Conservation (phyloP, 805 yeast genomes). For the Diddensiella transvaalensis region DNA sequence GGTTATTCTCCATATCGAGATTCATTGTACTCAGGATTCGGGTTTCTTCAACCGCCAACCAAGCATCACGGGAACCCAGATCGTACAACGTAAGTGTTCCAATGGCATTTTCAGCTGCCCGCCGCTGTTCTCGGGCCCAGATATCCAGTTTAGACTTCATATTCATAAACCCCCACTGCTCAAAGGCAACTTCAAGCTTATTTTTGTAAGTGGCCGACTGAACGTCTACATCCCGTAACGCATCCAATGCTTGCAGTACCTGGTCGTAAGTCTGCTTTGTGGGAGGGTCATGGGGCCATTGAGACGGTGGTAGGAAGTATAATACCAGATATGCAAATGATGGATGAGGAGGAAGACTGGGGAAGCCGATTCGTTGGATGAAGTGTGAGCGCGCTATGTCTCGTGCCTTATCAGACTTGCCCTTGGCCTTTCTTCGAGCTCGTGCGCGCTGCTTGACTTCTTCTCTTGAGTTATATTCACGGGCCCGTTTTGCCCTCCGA, state of each 20-base stretch:
- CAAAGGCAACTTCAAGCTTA: slow-evolving; percentile 44
- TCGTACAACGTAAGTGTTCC: slow-evolving; percentile 42
- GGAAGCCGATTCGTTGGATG: slow-evolving; percentile 37
- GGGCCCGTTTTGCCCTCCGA: slow-evolving; percentile 41
- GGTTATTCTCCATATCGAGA: neutral
- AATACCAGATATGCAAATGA: slow-evolving; percentile 49
- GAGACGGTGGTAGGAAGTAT: slow-evolving; percentile 42
- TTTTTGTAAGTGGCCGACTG: slow-evolving; percentile 33
- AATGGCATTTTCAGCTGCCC: slow-evolving; percentile 44
- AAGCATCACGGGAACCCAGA: slow-evolving; percentile 40
- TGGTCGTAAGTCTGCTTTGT: slow-evolving; percentile 42
- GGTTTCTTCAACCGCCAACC: slow-evolving; percentile 35
- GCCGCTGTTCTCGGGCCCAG: slow-evolving; percentile 44
- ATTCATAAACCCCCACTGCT: slow-evolving; percentile 41
- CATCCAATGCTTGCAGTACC: slow-evolving; percentile 27
- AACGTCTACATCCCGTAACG: slow-evolving; percentile 5
- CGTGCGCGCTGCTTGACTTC: slow-evolving; percentile 47
- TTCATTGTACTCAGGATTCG: slow-evolving; percentile 3
- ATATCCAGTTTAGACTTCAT: slow-evolving; percentile 38
- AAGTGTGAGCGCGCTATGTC: slow-evolving; percentile 37
- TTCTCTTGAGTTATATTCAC: slow-evolving; percentile 44
- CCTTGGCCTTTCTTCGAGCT: slow-evolving; percentile 43
- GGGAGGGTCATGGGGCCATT: slow-evolving; percentile 55
- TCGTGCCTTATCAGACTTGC: slow-evolving; percentile 40
- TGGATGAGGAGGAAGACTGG: slow-evolving; percentile 42